Conservation (phyloP, 2,329 filamentous ascomycete species). For the Lachnellula subtilissima region DNA sequence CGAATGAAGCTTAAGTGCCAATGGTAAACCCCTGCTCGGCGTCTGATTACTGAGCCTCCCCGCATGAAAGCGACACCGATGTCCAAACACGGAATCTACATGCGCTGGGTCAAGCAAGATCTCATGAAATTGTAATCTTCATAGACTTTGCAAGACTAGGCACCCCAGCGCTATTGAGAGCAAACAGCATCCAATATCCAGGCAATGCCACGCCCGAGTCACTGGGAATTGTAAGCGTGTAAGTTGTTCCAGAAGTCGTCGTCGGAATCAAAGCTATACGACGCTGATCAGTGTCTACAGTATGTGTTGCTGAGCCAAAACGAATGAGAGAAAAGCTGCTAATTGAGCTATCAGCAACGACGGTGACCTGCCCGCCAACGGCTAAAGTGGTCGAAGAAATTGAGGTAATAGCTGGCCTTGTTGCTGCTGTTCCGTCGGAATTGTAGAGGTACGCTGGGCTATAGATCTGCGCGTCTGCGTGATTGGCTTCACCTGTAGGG, state of each 20-base stretch:
- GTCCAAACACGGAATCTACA: not conserved
- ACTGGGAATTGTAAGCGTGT: constrained; percentile 39
- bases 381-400: constrained; percentile 29
- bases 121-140: not conserved
- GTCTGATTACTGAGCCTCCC: not conserved
- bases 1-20: too few relatives aligned
- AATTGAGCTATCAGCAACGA: constrained; percentile 28
- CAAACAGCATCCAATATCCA: constrained; percentile 52
- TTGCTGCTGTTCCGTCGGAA: constrained; percentile 35
- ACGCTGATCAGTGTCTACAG: constrained; percentile 54
- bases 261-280: constrained; percentile 36
- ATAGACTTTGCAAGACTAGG: constrained; percentile 44
- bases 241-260: constrained; percentile 34
- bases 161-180: constrained; percentile 39
- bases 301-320: constrained; percentile 47
- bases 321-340: constrained; percentile 42
- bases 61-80: not conserved
- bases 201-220: constrained; percentile 48
- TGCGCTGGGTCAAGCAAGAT: not conserved
- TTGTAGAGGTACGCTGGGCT: constrained; percentile 52
- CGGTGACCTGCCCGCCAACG: constrained; percentile 32
- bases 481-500: constrained; percentile 36
- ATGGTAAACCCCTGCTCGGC: not conserved
- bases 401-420: constrained; percentile 39
- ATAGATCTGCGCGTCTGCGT: constrained; percentile 52